phyloP scores from a whole-genome alignment of 2,329 filamentous ascomycete genomes.

The Verticillium tricorpus region DNA sequence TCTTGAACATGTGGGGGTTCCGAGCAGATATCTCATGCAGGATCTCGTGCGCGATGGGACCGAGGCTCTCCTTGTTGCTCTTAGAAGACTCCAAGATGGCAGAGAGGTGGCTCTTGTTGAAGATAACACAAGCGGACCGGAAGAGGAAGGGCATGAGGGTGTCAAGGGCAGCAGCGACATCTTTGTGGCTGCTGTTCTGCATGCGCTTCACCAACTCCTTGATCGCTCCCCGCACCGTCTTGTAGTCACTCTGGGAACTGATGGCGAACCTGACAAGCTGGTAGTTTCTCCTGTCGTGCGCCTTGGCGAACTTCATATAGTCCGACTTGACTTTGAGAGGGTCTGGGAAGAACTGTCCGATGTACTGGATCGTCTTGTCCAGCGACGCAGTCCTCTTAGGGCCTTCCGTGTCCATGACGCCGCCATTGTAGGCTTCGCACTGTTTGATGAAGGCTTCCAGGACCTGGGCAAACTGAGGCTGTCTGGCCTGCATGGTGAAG shows the following conservation, averaged over 20 bases:
- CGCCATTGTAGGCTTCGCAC: constrained; percentile 89
- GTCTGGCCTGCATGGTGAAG: constrained; percentile 77
- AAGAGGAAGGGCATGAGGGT: constrained; percentile 81
- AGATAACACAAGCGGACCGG: constrained; percentile 76
- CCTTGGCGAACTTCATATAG: constrained; percentile 84
- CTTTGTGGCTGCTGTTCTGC: constrained; percentile 53
- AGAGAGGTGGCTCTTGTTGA: constrained; percentile 90
- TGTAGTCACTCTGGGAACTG: constrained; percentile 82
- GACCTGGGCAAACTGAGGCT: constrained; percentile 68
- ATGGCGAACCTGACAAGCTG: constrained; percentile 84
- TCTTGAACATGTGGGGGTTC: constrained; percentile 87
- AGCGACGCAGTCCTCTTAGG: constrained; percentile 67
- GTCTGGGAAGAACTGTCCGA: constrained; percentile 75
- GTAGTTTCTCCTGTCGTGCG: constrained; percentile 85
- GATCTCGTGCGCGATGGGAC: constrained; percentile 77
- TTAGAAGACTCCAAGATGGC: constrained; percentile 85
- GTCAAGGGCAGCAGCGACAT: constrained; percentile 62
- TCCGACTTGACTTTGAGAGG: constrained; percentile 66
- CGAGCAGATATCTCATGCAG: constrained; percentile 87
- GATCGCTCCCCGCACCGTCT: constrained; percentile 83
- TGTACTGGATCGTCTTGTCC: constrained; percentile 65
- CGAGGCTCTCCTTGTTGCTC: constrained; percentile 75
- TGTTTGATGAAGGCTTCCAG: constrained; percentile 72
- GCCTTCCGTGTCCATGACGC: constrained; percentile 69
- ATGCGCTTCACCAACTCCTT: constrained; percentile 84